Conservation (phyloP, 2,329 filamentous ascomycete species). For the Dothideomycetes sp. region DNA sequence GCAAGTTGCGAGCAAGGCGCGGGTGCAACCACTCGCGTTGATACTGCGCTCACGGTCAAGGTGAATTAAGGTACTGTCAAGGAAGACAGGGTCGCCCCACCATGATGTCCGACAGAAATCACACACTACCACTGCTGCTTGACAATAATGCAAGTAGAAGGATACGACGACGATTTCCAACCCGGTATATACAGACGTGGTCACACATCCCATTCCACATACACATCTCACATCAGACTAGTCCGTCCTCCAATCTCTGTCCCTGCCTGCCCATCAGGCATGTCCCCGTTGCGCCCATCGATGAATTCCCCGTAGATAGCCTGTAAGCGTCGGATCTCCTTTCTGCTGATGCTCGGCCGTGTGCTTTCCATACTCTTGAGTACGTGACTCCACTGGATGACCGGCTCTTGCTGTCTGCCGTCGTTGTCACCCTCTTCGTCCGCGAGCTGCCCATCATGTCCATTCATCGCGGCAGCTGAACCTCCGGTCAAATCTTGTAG, state of each 20-base stretch:
- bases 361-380: constrained; percentile 66
- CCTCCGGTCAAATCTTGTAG: constrained; percentile 13
- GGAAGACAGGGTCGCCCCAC: too few species aligned
- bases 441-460: background rate
- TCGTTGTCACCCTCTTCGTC: constrained; percentile 13
- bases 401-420: constrained; percentile 50
- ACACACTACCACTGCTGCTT: too few species aligned
- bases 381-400: constrained; percentile 77
- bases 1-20: too few species aligned
- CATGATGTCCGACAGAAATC: too few species aligned
- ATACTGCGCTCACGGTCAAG: too few species aligned
- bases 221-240: constrained; percentile 27
- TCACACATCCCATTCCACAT: too few species aligned
- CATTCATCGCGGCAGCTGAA: background rate
- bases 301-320: constrained; percentile 90
- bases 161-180: too few species aligned
- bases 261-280: constrained; percentile 84
- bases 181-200: too few species aligned
- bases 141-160: too few species aligned
- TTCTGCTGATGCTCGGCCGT: constrained; percentile 67
- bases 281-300: constrained; percentile 82
- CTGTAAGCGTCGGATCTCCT: constrained; percentile 63
- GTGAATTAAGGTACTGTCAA: too few species aligned
- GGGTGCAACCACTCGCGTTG: too few species aligned
- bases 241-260: constrained; percentile 87